Percentiles rank a stretch among this genome's conserved stretches.
These are phyloP conservation scores for Tricholomella constricta DNA, from an alignment of 768 basidiomycete species.

Conservation along the genomic window DNA sequence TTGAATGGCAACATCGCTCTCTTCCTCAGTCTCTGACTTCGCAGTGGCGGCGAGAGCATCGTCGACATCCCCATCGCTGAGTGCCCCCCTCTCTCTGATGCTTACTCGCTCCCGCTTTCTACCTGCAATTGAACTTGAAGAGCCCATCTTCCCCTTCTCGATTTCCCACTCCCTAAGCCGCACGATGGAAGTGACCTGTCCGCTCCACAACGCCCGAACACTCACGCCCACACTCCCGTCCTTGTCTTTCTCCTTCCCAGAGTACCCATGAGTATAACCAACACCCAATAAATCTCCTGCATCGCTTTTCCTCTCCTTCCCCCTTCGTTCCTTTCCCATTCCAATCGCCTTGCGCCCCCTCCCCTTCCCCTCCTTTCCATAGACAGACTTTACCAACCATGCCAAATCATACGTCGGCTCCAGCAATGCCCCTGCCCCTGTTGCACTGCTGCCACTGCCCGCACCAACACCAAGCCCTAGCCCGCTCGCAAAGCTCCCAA, in stretches of 20 bases:
- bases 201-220: conserved; percentile 47
- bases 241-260: conserved; percentile 25
- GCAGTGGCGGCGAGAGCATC: conserved; percentile 17
- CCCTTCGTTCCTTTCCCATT: conserved; percentile 22
- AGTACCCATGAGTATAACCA: conserved; percentile 11
- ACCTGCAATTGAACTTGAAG: conserved; percentile 7
- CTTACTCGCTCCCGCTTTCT: conserved; percentile 15
- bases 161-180: conserved; percentile 40
- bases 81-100: conserved; percentile 22
- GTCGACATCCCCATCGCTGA: conserved; percentile 46
- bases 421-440: conserved; percentile 41
- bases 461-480: conserved; percentile 39
- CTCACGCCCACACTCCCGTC: conserved; percentile 38
- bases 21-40: conserved; percentile 46
- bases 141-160: conserved; percentile 20
- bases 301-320: conserved; percentile 26
- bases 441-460: conserved; percentile 23
- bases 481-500: conserved; percentile 42
- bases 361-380: conserved; percentile 33
- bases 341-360: conserved; percentile 20
- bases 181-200: conserved; percentile 38
- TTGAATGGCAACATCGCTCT: conserved; percentile 37
- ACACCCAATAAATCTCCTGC: conserved; percentile 17
- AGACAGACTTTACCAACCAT: conserved; percentile 47
- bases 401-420: conserved; percentile 54